A percentile compares a stretch with the other conserved stretches of the same genome.
phyloP scores from a whole-genome alignment of 2,329 filamentous ascomycete genomes.

The Saccharata proteae region DNA sequence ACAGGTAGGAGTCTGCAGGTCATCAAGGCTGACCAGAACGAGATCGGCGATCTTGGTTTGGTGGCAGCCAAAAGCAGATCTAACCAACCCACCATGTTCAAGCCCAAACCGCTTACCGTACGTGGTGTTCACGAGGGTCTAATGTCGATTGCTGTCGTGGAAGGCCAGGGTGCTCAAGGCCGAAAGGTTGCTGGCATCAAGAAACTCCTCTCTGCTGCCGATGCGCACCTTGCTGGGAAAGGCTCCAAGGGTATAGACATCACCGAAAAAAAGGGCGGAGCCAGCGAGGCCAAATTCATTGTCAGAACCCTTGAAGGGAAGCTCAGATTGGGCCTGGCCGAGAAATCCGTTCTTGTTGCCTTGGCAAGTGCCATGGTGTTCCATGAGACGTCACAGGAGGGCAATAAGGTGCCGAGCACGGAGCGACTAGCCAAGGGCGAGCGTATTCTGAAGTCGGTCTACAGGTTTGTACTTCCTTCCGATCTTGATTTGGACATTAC shows the following conservation, averaged over 20 bases:
- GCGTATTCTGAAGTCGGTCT: slow-evolving; percentile 76
- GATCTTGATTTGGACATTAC: slow-evolving; percentile 8
- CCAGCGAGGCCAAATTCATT: slow-evolving; percentile 90
- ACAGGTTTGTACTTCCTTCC: slow-evolving; percentile 43
- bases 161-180: slow-evolving; percentile 77
- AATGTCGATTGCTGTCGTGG: slow-evolving; percentile 75
- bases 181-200: slow-evolving; percentile 92
- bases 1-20: slow-evolving; percentile 79
- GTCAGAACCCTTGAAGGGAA: slow-evolving; percentile 92
- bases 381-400: slow-evolving; percentile 64
- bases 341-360: slow-evolving; percentile 82
- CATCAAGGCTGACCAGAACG: slow-evolving; percentile 91
- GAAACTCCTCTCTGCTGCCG: slow-evolving; percentile 85
- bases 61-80: slow-evolving; percentile 92
- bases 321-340: slow-evolving; percentile 77
- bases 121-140: slow-evolving; percentile 77
- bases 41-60: slow-evolving; percentile 88
- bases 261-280: slow-evolving; percentile 78
- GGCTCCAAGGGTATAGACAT: slow-evolving; percentile 59
- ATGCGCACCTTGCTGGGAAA: slow-evolving; percentile 60
- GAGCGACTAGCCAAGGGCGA: slow-evolving; percentile 75
- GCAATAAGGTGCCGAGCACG: slow-evolving; percentile 55
- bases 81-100: slow-evolving; percentile 97
- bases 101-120: slow-evolving; percentile 81
- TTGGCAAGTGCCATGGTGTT: slow-evolving; percentile 78